Evolutionary conservation across 257 asterid genomes (phyloP).

Genomic region (Linaria vulgaris): DNA sequence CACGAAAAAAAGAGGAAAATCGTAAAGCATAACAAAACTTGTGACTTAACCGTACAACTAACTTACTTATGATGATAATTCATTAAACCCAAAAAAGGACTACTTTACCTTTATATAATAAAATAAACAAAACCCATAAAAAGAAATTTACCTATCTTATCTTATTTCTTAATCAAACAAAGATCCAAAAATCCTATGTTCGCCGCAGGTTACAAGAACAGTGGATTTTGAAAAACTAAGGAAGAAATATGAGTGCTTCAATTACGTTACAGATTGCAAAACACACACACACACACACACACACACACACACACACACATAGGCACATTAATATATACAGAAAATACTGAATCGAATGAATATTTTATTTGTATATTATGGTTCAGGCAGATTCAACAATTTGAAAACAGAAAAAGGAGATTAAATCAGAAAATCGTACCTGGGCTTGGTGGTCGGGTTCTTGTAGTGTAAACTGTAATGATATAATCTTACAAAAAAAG

Average conservation of each 20-base stretch:
- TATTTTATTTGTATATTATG: too few species aligned
- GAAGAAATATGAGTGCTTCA: neutral
- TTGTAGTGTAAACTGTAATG: too few species aligned
- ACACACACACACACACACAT: too few species aligned
- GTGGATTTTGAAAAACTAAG: neutral
- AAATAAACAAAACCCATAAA: neutral
- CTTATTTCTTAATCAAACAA: neutral
- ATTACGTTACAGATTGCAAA: neutral
- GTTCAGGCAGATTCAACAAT: too few species aligned
- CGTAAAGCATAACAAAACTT: neutral
- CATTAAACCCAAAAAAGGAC: constrained; percentile 3
- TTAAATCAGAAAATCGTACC: too few species aligned
- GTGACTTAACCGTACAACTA: neutral
- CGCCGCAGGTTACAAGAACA: too few species aligned
- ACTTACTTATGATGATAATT: neutral
- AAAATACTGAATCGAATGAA: too few species aligned
- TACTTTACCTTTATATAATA: neutral
- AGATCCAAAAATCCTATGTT: neutral
- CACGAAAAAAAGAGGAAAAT: neutral
- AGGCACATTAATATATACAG: too few species aligned
- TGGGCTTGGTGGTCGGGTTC: too few species aligned
- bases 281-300: neutral
- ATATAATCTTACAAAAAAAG: too few species aligned
- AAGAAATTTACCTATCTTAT: neutral
- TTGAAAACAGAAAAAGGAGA: neutral